Conservation (phyloP, 2,329 filamentous ascomycete species). For the Fusarium goolgardi region DNA sequence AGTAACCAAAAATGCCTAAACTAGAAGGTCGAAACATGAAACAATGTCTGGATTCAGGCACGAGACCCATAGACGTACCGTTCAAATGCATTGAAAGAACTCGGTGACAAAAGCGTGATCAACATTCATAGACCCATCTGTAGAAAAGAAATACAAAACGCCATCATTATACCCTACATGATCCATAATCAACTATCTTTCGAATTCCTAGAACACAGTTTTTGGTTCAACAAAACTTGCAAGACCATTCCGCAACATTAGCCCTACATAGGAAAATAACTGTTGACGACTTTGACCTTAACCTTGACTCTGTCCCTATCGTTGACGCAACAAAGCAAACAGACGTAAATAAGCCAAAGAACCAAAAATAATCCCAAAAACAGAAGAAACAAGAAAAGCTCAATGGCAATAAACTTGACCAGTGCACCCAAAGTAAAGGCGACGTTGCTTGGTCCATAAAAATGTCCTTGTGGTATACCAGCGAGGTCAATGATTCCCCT, state of each 20-base stretch:
- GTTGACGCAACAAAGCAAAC: neutral
- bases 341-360: neutral
- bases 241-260: neutral
- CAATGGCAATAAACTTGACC: neutral
- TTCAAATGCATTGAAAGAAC: neutral
- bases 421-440: neutral
- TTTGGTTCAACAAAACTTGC: accelerated
- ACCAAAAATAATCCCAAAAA: neutral
- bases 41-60: neutral
- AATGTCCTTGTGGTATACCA: neutral
- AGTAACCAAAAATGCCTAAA: too few relatives aligned
- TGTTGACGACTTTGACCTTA: neutral
- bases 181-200: too few relatives aligned
- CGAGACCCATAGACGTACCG: neutral
- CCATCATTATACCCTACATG: neutral
- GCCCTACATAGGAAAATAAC: neutral
- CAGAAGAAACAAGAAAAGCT: neutral
- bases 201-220: neutral
- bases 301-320: neutral
- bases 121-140: neutral
- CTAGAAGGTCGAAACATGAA: neutral
- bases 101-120: neutral
- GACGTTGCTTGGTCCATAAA: neutral
- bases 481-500: neutral
- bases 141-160: neutral